Evolutionary conservation across 192 early-diverging fungal genomes (phyloP), one percentile per base, ranked within the genome.

Genomic region (Rhizophagus sp.): DNA sequence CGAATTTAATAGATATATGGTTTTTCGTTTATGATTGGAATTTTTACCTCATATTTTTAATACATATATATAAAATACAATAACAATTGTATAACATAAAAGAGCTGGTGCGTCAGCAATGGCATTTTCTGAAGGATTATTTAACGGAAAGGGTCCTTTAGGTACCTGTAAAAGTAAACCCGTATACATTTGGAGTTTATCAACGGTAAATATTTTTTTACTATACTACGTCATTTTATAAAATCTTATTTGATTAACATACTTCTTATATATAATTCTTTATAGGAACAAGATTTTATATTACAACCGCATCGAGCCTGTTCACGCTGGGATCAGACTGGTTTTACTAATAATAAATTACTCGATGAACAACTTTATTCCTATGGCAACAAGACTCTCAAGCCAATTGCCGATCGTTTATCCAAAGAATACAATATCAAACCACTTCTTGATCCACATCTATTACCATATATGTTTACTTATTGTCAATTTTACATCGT

Each of bases 371-470:
- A 34, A 68, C 1, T 34, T 5, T 68, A 27, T 41, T 4, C 36
- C 17, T 69, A 69, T 39, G 67, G 67, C 17, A 69, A 69, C 6
- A 69, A 69, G 12, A 69, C 67, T 22, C 33, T 69, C 44, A 19
- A 4, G 17, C 36, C 67, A 39, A 41, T 69, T 36, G 67, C 67
- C 30, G 19, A 69, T 12, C 27, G 33, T 8, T 15, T 69, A 11
- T 36, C 67, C 67, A 39, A 69, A 69, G 22, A 36, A 39, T 41
- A 69, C 33, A 22, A 69, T 69, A 68, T 68, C 30, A 69, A 22
- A 11, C 70, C 70, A 72, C 69, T 2, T 47, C 69, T 71, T 71
- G 69, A 72, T 50, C 70, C 70, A 15, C 0, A 22, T 19, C 34
- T 69, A 44, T 3, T 69, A 39, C 67, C 67, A 24, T 22, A 5